Evolutionary conservation across 1,139 yeast genomes (phyloP).

Genomic region (Kodamaea fungicola): DNA sequence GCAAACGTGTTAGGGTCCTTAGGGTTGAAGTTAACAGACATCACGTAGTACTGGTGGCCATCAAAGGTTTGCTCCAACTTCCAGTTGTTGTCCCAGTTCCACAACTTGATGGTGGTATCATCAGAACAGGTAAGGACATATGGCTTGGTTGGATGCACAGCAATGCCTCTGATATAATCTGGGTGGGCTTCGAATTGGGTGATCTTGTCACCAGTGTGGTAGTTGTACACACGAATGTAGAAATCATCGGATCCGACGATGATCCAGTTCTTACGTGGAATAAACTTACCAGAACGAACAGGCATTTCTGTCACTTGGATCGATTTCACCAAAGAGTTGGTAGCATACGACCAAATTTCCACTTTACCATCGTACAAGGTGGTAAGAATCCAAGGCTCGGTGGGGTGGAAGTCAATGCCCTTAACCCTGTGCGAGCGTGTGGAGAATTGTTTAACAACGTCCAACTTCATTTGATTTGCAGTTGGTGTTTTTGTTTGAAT

Average conservation of each 20-base stretch:
- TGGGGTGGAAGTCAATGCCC: constrained; percentile 96
- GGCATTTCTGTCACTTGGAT: constrained; percentile 91
- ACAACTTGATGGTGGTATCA: constrained; percentile 84
- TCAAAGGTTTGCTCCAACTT: constrained; percentile 83
- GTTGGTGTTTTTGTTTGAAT: constrained; percentile 9
- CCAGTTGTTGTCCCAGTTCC: constrained; percentile 99
- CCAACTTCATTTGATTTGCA: constrained; percentile 38
- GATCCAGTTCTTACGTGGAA: constrained; percentile 96
- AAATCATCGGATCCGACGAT: constrained; percentile 95
- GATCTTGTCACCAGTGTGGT: constrained; percentile 91
- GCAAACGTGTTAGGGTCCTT: constrained; percentile 98
- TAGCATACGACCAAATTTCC: constrained; percentile 92
- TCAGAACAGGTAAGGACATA: constrained; percentile 87
- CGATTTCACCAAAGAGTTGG: constrained; percentile 50
- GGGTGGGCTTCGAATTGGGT: constrained; percentile 98
- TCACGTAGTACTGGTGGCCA: constrained; percentile 94
- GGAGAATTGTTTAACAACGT: constrained; percentile 67
- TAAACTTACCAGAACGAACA: constrained; percentile 90
- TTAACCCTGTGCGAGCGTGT: constrained; percentile 94
- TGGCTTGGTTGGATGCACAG: constrained; percentile 93
- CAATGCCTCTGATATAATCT: constrained; percentile 88
- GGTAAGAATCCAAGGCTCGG: constrained; percentile 93
- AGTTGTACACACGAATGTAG: constrained; percentile 87
- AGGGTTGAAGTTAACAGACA: constrained; percentile 94
- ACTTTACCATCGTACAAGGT: constrained; percentile 82